Base-by-base conservation (phyloP, 345 rosid genomes). In the Boechera divaricarpa region DNA sequence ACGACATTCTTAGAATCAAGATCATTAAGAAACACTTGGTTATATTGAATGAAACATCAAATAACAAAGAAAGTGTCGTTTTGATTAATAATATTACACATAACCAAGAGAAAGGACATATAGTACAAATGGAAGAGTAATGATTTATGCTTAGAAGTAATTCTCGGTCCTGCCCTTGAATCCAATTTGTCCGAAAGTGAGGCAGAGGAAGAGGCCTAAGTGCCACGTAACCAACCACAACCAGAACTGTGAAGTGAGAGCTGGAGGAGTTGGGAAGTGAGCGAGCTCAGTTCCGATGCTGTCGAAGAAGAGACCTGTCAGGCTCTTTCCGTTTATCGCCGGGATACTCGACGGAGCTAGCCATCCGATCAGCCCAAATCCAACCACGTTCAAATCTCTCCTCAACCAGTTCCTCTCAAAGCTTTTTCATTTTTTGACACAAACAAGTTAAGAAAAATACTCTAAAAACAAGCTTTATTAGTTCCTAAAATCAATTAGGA, bases 151-250 rank as follows among this genome's bases (percentile, higher is more conserved):
- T 38, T 83, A 45, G 74, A 78, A 94, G 88, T 92, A 95, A 36
- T 83, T 86, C 21, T 91, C 99, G 18, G 88, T 82, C 90, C 97
- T 92, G 52, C 97, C 99, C 80, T 92, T 92, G 85, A 95, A 95
- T 7, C 99, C 98, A 76, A 95, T 95, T 81, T 92, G 98, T 54
- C 99, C 99, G 75, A 91, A 95, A 6, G 99, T 91, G 16, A 95
- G 91, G 82, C 89, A 86, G 49, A 95, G 0, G 84, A 95, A 95
- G 71, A 95, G 69, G 4, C 98, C 97, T 5, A 92, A 5, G 78
- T 95, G 99, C 97, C 99, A 92, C 2, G 89, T 77, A 4, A 91
- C 4, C 89, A 92, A 13, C 97, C 96, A 95, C 85, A 89, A 72
- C 99, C 97, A 88, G 74, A 90, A 92, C 74, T 76, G 89, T 28